Base-by-base conservation (phyloP, 306 rosid genomes). In the Gynostemma pentaphyllum region DNA sequence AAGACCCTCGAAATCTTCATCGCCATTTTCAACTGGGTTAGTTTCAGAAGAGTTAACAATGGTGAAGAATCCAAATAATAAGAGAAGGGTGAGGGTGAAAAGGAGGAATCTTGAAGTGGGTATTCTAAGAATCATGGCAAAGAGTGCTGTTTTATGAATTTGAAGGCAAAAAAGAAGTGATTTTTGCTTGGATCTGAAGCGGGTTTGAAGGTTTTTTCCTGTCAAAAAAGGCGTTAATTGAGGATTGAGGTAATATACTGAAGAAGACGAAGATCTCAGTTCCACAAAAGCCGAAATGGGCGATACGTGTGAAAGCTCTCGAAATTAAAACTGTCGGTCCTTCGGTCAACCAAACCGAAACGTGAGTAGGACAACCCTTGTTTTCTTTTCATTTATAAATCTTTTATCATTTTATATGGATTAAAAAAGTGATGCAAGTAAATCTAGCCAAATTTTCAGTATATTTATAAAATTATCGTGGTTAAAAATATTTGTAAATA, bases 1-100 rank as follows among this genome's bases (percentile, higher is more conserved):
- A 14, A 83, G 70, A 22, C 74, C 79, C 60, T 79, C 89, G 46
- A 82, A 75, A 72, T 88, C 95, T 11, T 73, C 81, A 8, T 82
- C 81, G 2, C 32, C 85, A 21, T 44, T 71, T 21, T 70, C 79
- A 45, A 16, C 50, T 36, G 82, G 30, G 73, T 67, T 18, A 66
- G 45, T 45, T 53, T 86, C 87, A 27, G 78, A 76, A 55, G 85
- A 75, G 50, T n/a, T 18, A 54, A 76, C 56, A 37, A 78, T 70
- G 36, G 71, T 10, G 64, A 61, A 64, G 24, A 68, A 68, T 45
- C 60, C 60, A 15, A 76, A 69, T 0, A 84, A 22, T 0, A 92
- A 75, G 75, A 88, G 64, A 55, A 88, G 80, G 72, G 81, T 68
- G 49, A 92, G 70, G 37, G 57, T 24, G 61, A 84, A 72, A 41